These are phyloP conservation scores for Lecanicillium sp. DNA, from an alignment of 2,329 filamentous ascomycete species.

Conservation along the genomic window DNA sequence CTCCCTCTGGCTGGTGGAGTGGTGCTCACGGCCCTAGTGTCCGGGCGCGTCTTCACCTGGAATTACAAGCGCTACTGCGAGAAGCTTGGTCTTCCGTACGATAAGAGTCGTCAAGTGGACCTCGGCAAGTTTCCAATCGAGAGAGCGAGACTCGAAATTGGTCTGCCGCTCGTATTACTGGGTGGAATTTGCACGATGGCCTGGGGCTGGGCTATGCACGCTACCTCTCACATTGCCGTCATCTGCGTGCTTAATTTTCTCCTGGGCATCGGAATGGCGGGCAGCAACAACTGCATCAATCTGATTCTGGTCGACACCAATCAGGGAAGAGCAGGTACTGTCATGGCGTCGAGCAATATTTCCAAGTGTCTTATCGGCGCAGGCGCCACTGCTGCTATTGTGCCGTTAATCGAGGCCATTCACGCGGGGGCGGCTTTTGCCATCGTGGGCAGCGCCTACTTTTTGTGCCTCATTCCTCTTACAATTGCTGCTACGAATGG, in stretches of 20 bases:
- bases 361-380: constrained; percentile 50
- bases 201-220: constrained; percentile 47
- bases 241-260: constrained; percentile 41
- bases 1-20: constrained; percentile 45
- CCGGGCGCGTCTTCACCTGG: constrained; percentile 55
- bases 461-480: constrained; percentile 33
- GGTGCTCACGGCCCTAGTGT: constrained; percentile 36
- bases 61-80: constrained; percentile 59
- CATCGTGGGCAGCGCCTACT: constrained; percentile 37
- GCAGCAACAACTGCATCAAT: constrained; percentile 47
- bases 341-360: constrained; percentile 52
- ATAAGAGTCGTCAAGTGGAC: constrained; percentile 45
- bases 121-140: constrained; percentile 46
- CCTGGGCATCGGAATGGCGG: constrained; percentile 43
- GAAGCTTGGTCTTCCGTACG: constrained; percentile 45
- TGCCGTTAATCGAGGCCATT: constrained; percentile 45
- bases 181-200: constrained; percentile 38
- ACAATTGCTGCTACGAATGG: constrained; percentile 37
- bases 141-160: constrained; percentile 41
- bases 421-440: constrained; percentile 48
- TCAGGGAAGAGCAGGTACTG: constrained; percentile 45
- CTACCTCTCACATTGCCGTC: constrained; percentile 36
- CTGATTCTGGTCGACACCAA: constrained; percentile 51
- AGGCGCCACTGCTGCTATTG: constrained; percentile 42
- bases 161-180: constrained; percentile 44